Conservation (phyloP, 345 rosid species). For the Hypericum perforatum region DNA sequence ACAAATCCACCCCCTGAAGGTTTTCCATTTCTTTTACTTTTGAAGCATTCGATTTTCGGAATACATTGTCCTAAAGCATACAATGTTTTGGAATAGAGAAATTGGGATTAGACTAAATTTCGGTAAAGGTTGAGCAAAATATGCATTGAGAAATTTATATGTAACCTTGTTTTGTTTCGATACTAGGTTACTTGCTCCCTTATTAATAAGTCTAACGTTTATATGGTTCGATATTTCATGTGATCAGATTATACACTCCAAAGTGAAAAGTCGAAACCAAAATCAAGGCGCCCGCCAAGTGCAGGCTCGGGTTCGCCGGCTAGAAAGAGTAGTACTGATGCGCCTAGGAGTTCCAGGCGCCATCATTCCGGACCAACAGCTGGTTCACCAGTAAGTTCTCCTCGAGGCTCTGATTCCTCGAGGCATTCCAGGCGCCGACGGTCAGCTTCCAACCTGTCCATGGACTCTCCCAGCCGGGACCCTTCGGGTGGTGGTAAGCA, state of each 20-base stretch:
- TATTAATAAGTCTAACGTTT: conserved; percentile 8
- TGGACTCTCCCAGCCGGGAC: conserved; percentile 22
- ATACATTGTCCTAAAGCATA: neutral
- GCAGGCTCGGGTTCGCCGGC: too few species aligned
- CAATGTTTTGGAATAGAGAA: neutral
- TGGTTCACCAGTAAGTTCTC: conserved; percentile 16
- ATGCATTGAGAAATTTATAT: too few species aligned
- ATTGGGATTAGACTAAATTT: too few species aligned
- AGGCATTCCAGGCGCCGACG: conserved; percentile 30
- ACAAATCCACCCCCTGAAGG: conserved; percentile 16
- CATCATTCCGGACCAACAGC: neutral
- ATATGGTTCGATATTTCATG: too few species aligned
- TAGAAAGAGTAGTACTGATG: neutral
- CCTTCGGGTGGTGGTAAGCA: neutral
- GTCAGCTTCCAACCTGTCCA: conserved; percentile 12
- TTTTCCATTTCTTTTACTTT: conserved; percentile 5
- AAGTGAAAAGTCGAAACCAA: conserved; percentile 27
- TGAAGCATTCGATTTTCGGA: neutral
- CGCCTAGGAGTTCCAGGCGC: neutral
- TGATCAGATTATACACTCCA: conserved; percentile 4
- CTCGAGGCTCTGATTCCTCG: conserved; percentile 18
- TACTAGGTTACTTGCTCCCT: neutral
- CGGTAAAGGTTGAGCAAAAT: too few species aligned
- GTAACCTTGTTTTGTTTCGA: neutral
- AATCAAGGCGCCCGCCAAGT: conserved; percentile 18